Conservation (phyloP, 805 yeast species). For the Myxozyma neotropica region DNA sequence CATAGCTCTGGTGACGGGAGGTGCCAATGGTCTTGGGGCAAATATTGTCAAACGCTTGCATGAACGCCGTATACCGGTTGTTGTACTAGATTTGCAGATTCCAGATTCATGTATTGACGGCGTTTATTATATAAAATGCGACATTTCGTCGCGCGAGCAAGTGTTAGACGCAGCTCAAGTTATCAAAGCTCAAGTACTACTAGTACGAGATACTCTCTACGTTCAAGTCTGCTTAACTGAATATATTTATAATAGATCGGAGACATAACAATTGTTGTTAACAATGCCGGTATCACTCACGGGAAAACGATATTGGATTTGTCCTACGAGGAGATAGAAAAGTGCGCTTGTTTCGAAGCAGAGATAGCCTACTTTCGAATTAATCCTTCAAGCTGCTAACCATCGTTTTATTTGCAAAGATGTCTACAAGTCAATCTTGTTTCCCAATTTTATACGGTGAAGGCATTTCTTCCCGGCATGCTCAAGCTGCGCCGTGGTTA, state of each 20-base stretch:
- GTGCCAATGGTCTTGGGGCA: conserved; percentile 74
- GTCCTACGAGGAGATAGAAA: conserved; percentile 59
- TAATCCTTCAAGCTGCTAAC: background rate
- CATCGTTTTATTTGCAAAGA: conserved; percentile 32
- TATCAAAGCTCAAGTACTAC: conserved; percentile 44
- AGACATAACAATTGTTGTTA: conserved; percentile 65
- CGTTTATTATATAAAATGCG: conserved; percentile 65
- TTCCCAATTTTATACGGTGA: conserved; percentile 69
- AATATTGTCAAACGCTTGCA: conserved; percentile 57
- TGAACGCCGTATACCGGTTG: conserved; percentile 53
- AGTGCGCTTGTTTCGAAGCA: conserved; percentile 10
- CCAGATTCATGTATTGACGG: conserved; percentile 44
- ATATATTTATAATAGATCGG: conserved; percentile 47
- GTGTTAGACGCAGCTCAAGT: conserved; percentile 48
- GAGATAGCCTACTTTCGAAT: too few relatives aligned
- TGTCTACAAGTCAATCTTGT: conserved; percentile 67
- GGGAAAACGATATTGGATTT: conserved; percentile 62
- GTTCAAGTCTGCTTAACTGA: too few relatives aligned
- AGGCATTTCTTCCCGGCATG: conserved; percentile 77
- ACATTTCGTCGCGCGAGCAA: conserved; percentile 59
- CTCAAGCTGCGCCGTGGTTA: conserved; percentile 64
- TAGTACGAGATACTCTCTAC: too few relatives aligned
- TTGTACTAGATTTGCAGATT: conserved; percentile 61
- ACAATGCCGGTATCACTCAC: conserved; percentile 77
- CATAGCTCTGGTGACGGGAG: conserved; percentile 80